Evolutionary conservation across 139 green algal species (phyloP).

Genomic region (Chlorella sp.): DNA sequence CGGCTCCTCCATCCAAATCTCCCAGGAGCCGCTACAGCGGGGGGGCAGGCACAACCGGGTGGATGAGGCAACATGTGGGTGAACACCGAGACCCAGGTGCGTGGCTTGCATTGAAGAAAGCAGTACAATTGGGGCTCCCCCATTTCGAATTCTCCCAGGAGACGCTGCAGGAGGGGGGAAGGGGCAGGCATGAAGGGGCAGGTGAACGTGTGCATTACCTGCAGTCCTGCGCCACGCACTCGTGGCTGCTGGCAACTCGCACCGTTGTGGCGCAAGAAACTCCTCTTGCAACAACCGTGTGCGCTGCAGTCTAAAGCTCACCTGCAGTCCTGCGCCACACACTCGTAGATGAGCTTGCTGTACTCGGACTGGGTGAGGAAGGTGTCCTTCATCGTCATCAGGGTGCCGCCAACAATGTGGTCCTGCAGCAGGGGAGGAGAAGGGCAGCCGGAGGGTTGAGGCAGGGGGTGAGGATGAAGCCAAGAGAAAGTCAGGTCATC

Average conservation of each 20-base stretch:
- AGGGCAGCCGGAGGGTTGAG: not conserved
- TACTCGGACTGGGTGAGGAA: slow-evolving; percentile 84
- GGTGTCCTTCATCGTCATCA: slow-evolving; percentile 89
- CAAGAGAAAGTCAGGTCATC: not conserved
- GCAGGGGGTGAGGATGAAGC: not conserved
- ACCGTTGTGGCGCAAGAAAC: too few species aligned
- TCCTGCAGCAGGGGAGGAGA: slow-evolving; percentile 69
- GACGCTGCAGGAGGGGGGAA: slow-evolving; percentile 1
- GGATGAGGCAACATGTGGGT: not conserved
- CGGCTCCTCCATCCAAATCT: slow-evolving; percentile 74
- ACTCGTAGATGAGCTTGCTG: slow-evolving; percentile 80
- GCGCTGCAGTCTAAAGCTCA: not conserved
- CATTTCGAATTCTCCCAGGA: slow-evolving; percentile 50
- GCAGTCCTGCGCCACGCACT: too few species aligned
- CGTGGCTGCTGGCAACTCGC: too few species aligned
- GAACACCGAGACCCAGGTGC: too few species aligned
- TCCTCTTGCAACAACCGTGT: too few species aligned
- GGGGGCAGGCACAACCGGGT: not conserved
- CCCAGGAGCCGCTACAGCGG: slow-evolving; percentile 41
- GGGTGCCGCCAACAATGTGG: slow-evolving; percentile 86
- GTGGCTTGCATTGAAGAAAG: too few species aligned
- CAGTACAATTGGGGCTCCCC: too few species aligned
- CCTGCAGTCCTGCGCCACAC: slow-evolving; percentile 43
- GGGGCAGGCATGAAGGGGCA: too few species aligned
- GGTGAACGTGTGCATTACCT: too few species aligned